Percentiles rank a stretch among this genome's conserved stretches.
Evolutionary conservation across 164 flowering plant genomes (phyloP).

Genomic region (Chimonanthus salicifolius): DNA sequence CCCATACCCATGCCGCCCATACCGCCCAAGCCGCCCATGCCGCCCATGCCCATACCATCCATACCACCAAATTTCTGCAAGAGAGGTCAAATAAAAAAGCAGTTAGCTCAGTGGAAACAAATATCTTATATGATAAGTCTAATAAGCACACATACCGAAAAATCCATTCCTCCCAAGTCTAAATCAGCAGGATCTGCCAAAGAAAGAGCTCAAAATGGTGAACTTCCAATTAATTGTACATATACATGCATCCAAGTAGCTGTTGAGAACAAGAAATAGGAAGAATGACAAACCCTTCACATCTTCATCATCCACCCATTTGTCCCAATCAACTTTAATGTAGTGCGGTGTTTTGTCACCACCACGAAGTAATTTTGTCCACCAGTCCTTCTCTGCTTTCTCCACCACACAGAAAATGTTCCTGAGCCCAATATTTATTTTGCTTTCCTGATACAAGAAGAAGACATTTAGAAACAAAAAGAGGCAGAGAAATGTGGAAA

Average conservation of each 20-base stretch:
- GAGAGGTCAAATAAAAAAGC: not conserved
- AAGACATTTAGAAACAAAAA: not conserved
- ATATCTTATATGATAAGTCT: not conserved
- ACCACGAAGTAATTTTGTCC: slow-evolving; percentile 69
- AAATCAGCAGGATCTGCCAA: slow-evolving; percentile 46
- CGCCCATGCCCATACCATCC: slow-evolving; percentile 36
- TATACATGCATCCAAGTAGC: not conserved
- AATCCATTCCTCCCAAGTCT: slow-evolving; percentile 87
- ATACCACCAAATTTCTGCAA: slow-evolving; percentile 54
- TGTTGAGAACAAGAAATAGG: not conserved
- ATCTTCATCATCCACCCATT: slow-evolving; percentile 96
- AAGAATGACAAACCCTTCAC: slow-evolving; percentile 36
- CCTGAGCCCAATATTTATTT: slow-evolving; percentile 64
- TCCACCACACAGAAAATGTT: slow-evolving; percentile 65
- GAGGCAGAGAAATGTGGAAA: no score
- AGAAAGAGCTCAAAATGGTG: slow-evolving; percentile 2
- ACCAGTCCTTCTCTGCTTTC: slow-evolving; percentile 89
- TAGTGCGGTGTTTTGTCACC: slow-evolving; percentile 67
- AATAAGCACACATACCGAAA: slow-evolving; percentile 51
- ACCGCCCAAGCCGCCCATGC: slow-evolving; percentile 32
- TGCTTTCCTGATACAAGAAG: slow-evolving; percentile 55
- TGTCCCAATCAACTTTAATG: slow-evolving; percentile 93
- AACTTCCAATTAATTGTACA: not conserved
- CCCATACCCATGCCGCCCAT: slow-evolving; percentile 10
- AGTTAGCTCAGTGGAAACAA: slow-evolving; percentile 7